Percentiles rank a stretch among this genome's conserved stretches.
Conservation (phyloP, 805 yeast species). For the Candida morakotiae region DNA sequence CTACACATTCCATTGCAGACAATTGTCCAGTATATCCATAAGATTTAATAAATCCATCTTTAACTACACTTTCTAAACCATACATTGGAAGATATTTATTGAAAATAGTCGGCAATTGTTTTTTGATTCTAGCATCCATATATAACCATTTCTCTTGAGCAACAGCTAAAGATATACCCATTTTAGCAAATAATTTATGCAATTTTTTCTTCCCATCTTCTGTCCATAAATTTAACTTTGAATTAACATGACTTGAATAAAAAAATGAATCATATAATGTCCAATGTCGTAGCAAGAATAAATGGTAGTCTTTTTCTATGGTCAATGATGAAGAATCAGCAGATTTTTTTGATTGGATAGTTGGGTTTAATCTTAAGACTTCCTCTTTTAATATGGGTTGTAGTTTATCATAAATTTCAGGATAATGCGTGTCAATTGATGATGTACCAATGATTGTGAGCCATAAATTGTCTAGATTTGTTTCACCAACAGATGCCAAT, state of each 20-base stretch:
- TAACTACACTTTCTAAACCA: constrained; percentile 76
- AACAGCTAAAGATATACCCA: constrained; percentile 89
- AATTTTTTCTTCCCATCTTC: constrained; percentile 84
- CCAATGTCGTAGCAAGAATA: constrained; percentile 89
- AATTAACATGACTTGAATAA: constrained; percentile 87
- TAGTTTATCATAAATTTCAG: constrained; percentile 67
- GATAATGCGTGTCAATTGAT: constrained; percentile 68
- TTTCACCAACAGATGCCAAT: constrained; percentile 78
- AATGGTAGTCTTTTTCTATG: constrained; percentile 78
- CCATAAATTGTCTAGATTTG: constrained; percentile 72
- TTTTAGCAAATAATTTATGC: constrained; percentile 89
- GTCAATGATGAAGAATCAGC: constrained; percentile 46
- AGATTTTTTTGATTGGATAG: constrained; percentile 24
- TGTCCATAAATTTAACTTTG: constrained; percentile 83
- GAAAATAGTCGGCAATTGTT: constrained; percentile 65
- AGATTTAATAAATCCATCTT: constrained; percentile 82
- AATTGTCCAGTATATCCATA: constrained; percentile 85
- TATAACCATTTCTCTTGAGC: constrained; percentile 92
- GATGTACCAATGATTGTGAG: constrained; percentile 83
- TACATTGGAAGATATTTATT: constrained; percentile 65
- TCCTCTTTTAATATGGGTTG: constrained; percentile 80
- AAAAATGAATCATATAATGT: constrained; percentile 85
- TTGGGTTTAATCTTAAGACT: constrained; percentile 61
- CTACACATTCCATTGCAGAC: constrained; percentile 91
- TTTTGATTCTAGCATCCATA: constrained; percentile 76